Evolutionary conservation across 352 stramenopile genomes (phyloP).

Genomic region (Phytophthora rubi): DNA sequence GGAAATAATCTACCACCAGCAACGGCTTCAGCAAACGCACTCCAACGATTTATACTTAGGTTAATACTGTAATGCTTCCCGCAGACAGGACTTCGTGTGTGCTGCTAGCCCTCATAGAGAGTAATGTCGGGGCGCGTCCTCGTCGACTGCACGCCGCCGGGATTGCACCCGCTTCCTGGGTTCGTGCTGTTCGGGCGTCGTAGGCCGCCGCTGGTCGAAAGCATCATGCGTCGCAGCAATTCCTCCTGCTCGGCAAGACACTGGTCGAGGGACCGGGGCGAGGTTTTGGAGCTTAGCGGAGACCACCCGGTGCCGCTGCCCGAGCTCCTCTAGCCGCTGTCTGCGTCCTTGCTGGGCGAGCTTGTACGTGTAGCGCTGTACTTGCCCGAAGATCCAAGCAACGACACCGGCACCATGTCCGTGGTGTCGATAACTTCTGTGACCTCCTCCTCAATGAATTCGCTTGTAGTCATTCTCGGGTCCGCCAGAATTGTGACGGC

Average conservation of each 20-base stretch:
- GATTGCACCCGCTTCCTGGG: slow-evolving; percentile 23
- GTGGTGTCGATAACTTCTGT: slow-evolving; percentile 56
- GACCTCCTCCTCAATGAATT: slow-evolving; percentile 39
- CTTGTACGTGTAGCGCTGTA: background rate
- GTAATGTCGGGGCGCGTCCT: slow-evolving; percentile 31
- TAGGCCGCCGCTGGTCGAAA: slow-evolving; percentile 36
- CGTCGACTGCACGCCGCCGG: slow-evolving; percentile 16
- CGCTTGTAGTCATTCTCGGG: slow-evolving; percentile 26
- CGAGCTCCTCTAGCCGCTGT: slow-evolving; percentile 16
- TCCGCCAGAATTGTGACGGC: slow-evolving; percentile 27
- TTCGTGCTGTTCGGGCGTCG: slow-evolving; percentile 22
- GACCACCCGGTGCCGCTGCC: slow-evolving; percentile 17
- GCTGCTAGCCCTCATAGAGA: slow-evolving; percentile 32
- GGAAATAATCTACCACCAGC: no score
- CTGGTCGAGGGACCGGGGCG: slow-evolving; percentile 44
- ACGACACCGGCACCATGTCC: slow-evolving; percentile 47
- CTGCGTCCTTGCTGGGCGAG: slow-evolving; percentile 15
- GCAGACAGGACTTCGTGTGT: slow-evolving; percentile 19
- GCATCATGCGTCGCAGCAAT: slow-evolving; percentile 48
- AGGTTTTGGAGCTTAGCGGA: slow-evolving; percentile 29
- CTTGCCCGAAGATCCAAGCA: slow-evolving; percentile 14
- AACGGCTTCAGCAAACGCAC: slow-evolving; percentile 6
- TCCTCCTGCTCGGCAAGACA: slow-evolving; percentile 52
- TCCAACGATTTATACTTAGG: slow-evolving; percentile 23
- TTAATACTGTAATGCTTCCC: slow-evolving; percentile 31